phyloP scores from a whole-genome alignment of 441 rosid genomes.

The Jatropha podagrica region DNA sequence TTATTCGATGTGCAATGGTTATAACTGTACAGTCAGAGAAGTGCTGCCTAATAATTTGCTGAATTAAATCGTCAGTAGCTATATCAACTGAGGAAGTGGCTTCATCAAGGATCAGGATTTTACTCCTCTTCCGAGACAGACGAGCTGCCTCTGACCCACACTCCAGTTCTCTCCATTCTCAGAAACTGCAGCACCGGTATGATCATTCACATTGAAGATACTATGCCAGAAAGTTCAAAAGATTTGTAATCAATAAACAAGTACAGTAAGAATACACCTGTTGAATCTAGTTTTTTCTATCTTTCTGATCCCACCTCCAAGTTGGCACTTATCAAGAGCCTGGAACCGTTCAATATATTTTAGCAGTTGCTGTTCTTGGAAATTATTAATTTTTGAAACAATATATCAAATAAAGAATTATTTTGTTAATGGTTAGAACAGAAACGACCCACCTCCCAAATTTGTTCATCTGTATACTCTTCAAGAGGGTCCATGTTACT shows the following conservation, averaged over 20 bases:
- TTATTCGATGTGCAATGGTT: conserved; percentile 84
- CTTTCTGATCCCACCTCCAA: conserved; percentile 79
- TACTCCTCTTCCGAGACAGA: conserved; percentile 94
- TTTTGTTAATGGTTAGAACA: neutral
- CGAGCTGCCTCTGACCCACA: conserved; percentile 84
- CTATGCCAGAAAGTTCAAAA: neutral
- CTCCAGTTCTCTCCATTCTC: conserved; percentile 99
- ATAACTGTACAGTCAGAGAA: conserved; percentile 70
- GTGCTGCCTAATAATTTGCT: conserved; percentile 62
- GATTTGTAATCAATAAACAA: too few relatives aligned
- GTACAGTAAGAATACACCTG: conserved; percentile 35
- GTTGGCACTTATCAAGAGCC: conserved; percentile 91
- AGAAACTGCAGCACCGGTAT: conserved; percentile 44
- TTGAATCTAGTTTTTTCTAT: conserved; percentile 72
- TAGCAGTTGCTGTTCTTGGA: too few relatives aligned
- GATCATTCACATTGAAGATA: conserved; percentile 3
- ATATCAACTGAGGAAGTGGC: conserved; percentile 96
- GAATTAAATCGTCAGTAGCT: conserved; percentile 84
- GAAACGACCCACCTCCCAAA: conserved; percentile 75
- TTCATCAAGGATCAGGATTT: conserved; percentile 88
- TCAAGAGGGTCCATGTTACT: conserved; percentile 89
- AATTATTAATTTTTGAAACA: too few relatives aligned
- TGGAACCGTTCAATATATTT: conserved; percentile 26
- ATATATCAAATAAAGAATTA: too few relatives aligned
- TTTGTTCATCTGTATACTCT: conserved; percentile 73